Evolutionary conservation across 2,329 filamentous ascomycete genomes (phyloP).

Genomic region (Aspergillus thermomutatus): DNA sequence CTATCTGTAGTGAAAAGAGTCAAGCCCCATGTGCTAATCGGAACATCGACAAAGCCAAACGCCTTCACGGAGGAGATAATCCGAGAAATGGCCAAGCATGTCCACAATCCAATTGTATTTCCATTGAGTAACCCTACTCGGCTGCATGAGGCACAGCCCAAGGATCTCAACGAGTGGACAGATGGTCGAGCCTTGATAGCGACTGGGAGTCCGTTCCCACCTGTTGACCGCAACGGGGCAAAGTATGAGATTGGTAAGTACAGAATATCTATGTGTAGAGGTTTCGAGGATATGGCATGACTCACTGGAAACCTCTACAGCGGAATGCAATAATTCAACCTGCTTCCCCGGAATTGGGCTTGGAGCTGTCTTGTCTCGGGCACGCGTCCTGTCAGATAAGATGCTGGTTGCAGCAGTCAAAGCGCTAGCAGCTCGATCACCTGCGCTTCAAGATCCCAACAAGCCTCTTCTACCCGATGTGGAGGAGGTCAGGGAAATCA

Average conservation of each 20-base stretch:
- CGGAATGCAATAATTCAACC: slow-evolving; percentile 86
- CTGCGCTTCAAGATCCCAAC: slow-evolving; percentile 62
- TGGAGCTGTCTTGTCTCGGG: slow-evolving; percentile 68
- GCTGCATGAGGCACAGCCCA: slow-evolving; percentile 76
- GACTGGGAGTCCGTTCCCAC: slow-evolving; percentile 77
- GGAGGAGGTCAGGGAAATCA: slow-evolving; percentile 68
- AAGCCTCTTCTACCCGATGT: slow-evolving; percentile 74
- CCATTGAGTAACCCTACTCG: slow-evolving; percentile 82
- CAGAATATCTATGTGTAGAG: neutral
- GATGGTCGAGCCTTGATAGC: slow-evolving; percentile 73
- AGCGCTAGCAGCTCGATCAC: slow-evolving; percentile 67
- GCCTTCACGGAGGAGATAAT: slow-evolving; percentile 74
- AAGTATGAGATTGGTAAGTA: slow-evolving; percentile 53
- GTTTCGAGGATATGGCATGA: slow-evolving; percentile 27
- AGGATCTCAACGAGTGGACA: slow-evolving; percentile 75
- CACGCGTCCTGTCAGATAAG: slow-evolving; percentile 64
- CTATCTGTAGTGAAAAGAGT: slow-evolving; percentile 66
- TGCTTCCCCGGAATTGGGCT: slow-evolving; percentile 85
- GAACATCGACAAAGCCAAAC: slow-evolving; percentile 74
- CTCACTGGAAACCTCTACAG: slow-evolving; percentile 37
- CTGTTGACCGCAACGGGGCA: slow-evolving; percentile 60
- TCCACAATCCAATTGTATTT: slow-evolving; percentile 71
- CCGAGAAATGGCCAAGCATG: slow-evolving; percentile 70
- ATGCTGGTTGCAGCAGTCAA: slow-evolving; percentile 80
- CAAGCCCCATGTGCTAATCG: slow-evolving; percentile 77